Evolutionary conservation across 768 basidiomycete genomes (phyloP).

Genomic region (Antrodiella citrinella): DNA sequence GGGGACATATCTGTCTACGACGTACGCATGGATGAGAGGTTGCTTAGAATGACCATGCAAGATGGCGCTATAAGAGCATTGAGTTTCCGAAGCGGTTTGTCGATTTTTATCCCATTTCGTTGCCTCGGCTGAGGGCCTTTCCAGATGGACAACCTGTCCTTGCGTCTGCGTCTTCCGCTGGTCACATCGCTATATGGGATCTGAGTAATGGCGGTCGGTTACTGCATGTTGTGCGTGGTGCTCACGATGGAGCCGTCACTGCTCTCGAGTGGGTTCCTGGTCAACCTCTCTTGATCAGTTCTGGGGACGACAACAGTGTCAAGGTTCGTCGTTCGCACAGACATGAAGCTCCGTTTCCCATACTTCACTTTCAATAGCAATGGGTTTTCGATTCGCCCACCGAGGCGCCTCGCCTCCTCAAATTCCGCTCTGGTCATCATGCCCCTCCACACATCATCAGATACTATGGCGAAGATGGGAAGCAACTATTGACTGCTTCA

Average conservation of each 20-base stretch:
- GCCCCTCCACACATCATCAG: slow-evolving; percentile 86
- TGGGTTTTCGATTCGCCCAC: slow-evolving; percentile 95
- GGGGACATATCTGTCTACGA: slow-evolving; percentile 89
- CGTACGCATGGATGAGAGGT: slow-evolving; percentile 78
- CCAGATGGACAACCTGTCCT: slow-evolving; percentile 83
- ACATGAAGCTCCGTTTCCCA: neutral
- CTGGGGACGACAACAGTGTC: slow-evolving; percentile 90
- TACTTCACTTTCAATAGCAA: slow-evolving; percentile 73
- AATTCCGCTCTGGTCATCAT: slow-evolving; percentile 89
- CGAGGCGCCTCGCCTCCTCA: slow-evolving; percentile 76
- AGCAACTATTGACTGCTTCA: slow-evolving; percentile 84
- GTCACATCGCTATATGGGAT: slow-evolving; percentile 92
- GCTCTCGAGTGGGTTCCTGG: slow-evolving; percentile 88
- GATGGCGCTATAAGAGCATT: slow-evolving; percentile 70
- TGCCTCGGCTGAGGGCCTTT: neutral
- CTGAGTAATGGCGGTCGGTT: slow-evolving; percentile 74
- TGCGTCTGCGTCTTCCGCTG: slow-evolving; percentile 78
- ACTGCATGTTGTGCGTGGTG: slow-evolving; percentile 78
- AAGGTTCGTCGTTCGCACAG: slow-evolving; percentile 55
- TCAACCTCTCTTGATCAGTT: slow-evolving; percentile 84
- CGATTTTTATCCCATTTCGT: neutral
- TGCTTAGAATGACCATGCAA: slow-evolving; percentile 88
- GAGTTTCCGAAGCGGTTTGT: slow-evolving; percentile 77
- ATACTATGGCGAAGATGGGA: slow-evolving; percentile 97
- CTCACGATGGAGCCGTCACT: slow-evolving; percentile 81